Evolutionary conservation across 805 yeast genomes (phyloP).

Genomic region (Peterozyma toletana): DNA sequence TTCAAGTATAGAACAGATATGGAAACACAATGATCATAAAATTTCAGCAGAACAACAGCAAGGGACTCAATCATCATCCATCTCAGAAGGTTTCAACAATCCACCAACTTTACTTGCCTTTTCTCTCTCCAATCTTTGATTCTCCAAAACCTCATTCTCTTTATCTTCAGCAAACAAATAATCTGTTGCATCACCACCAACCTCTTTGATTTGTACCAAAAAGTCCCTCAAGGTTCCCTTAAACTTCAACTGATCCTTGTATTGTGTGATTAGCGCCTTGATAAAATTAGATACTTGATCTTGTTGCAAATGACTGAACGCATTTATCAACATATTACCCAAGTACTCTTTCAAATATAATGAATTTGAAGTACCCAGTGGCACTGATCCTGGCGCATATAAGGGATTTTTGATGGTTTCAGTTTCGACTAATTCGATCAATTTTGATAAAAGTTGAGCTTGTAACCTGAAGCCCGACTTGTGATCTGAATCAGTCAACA

Average conservation of each 20-base stretch:
- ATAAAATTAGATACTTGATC: conserved; percentile 81
- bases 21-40: too few species aligned
- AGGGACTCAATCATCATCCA: conserved; percentile 56
- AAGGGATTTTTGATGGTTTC: conserved; percentile 71
- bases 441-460: conserved; percentile 73
- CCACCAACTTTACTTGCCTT: conserved; percentile 89
- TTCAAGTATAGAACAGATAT: too few species aligned
- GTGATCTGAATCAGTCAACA: conserved; percentile 94
- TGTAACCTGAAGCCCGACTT: conserved; percentile 93
- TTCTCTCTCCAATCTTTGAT: conserved; percentile 63
- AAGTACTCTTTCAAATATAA: conserved; percentile 74
- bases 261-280: conserved; percentile 64
- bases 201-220: conserved; percentile 91
- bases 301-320: conserved; percentile 86
- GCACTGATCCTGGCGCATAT: conserved; percentile 73
- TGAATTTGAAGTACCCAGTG: conserved; percentile 78
- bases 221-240: conserved; percentile 87
- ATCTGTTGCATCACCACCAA: conserved; percentile 93
- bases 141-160: conserved; percentile 68
- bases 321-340: conserved; percentile 72
- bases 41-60: too few species aligned
- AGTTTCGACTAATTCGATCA: conserved; percentile 77
- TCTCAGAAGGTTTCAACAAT: conserved; percentile 85
- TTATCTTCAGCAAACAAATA: conserved; percentile 92
- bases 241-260: conserved; percentile 69